Percentiles rank a stretch among this genome's conserved stretches.
Evolutionary conservation across 1,284 basidiomycete species (phyloP).

Genomic region (Chiua sp.): DNA sequence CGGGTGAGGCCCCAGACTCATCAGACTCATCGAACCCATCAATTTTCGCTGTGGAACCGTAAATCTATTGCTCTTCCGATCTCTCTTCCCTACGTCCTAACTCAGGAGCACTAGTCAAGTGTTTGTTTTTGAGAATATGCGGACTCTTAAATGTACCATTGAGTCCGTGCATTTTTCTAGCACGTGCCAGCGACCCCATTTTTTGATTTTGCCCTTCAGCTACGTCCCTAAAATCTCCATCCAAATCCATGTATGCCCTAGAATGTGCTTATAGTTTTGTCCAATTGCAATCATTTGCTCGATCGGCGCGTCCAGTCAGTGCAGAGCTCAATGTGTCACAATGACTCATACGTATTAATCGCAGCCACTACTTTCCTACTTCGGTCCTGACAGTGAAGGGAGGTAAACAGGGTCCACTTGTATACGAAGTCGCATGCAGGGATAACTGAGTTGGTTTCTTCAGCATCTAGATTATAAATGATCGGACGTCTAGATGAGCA

Average conservation of each 20-base stretch:
- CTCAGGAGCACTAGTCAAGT: neutral
- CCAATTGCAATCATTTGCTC: too few species aligned
- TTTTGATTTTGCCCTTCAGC: neutral
- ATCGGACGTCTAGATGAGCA: too few species aligned
- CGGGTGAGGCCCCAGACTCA: constrained; percentile 39
- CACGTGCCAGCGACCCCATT: neutral
- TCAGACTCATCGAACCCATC: too few species aligned
- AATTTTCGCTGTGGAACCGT: neutral
- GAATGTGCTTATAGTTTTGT: too few species aligned
- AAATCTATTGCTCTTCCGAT: neutral
- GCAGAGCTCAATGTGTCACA: neutral
- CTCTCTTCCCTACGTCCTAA: neutral
- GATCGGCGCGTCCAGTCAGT: too few species aligned
- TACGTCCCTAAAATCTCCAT: too few species aligned
- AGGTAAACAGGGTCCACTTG: neutral
- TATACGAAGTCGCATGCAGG: too few species aligned
- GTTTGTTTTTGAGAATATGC: neutral
- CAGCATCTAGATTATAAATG: too few species aligned
- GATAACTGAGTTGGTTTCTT: too few species aligned
- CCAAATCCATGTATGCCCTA: too few species aligned
- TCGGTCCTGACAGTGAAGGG: neutral
- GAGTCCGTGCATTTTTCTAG: neutral
- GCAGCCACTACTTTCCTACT: neutral
- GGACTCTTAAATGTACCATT: neutral
- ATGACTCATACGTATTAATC: constrained; percentile 1